These are phyloP conservation scores for Chrysoporthe cubensis DNA, from an alignment of 2,329 filamentous ascomycete genomes.

Conservation along the genomic window DNA sequence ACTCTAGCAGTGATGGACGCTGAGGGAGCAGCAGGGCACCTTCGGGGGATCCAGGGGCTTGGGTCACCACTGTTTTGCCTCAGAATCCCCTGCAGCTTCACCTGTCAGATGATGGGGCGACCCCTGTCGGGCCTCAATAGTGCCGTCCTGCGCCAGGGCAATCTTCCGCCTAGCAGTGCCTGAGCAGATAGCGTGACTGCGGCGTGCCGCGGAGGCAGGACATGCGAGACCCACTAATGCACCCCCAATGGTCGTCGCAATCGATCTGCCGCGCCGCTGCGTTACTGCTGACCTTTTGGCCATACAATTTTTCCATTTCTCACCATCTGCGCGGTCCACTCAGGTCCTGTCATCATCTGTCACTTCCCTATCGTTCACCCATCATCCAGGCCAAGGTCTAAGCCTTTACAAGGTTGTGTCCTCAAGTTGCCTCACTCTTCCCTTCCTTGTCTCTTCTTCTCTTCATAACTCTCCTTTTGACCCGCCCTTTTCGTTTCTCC, in stretches of 20 bases:
- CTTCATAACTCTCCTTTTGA: slow-evolving; percentile 22
- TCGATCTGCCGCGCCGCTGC: slow-evolving; percentile 8
- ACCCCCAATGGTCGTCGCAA: neutral
- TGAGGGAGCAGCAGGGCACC: neutral
- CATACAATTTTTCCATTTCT: slow-evolving; percentile 3
- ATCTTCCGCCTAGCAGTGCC: neutral
- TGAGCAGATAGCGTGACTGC: neutral
- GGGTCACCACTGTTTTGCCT: slow-evolving; percentile 8
- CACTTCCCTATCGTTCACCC: neutral
- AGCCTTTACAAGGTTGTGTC: slow-evolving; percentile 28
- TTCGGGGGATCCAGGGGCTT: neutral
- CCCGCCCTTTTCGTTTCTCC: slow-evolving; percentile 18
- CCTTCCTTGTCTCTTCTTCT: slow-evolving; percentile 19
- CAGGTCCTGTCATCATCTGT: neutral
- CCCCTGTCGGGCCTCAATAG: neutral
- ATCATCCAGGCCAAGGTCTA: slow-evolving; percentile 21
- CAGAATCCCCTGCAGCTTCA: slow-evolving; percentile 2
- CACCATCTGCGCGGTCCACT: neutral
- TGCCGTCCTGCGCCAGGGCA: neutral
- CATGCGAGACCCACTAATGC: neutral
- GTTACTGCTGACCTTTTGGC: slow-evolving; percentile 6
- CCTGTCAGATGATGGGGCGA: slow-evolving; percentile 11
- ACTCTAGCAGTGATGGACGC: neutral
- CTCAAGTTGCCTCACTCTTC: slow-evolving; percentile 20
- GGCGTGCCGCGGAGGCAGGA: neutral